Base-by-base conservation (phyloP, 805 yeast genomes). In the Candida mattraensis region DNA sequence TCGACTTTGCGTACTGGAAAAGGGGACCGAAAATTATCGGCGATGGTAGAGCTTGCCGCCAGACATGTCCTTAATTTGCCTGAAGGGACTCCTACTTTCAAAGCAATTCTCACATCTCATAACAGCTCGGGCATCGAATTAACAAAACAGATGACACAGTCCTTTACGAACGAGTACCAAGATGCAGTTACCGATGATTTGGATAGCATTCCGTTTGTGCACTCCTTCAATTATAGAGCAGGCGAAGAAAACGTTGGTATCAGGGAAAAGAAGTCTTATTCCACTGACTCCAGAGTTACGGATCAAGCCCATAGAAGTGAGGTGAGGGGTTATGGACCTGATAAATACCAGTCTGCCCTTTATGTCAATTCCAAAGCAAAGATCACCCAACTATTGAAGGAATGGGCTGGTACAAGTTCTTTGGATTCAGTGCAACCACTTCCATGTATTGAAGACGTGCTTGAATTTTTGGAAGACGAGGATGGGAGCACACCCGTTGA, bases 231-330 rank as follows among this genome's bases (percentile, higher is more conserved):
- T 58, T 79, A 86, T 53, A 71, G 94, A 51, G 94, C 96, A 0
- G 96, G 97, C 18, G 83, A 74, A 37, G 95, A 87, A 18, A 91
- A 91, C 54, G 63, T 67, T 24, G 98, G 98, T 34, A 74, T 91
- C 14, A 67, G 95, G 38, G 96, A 88, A 40, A 78, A 76, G 53
- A 91, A 91, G 64, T 77, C 79, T 37, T 76, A 79, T 35, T 86
- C 96, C 7, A 71, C 80, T 1, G 98, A 91, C 58, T 73, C 89
- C 0, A 75, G 98, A 55, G 80, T 89, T 22, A 80, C 80, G 30
- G 78, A 79, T 22, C 64, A 64, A n/a, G 60, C 56, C 9, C 96
- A 89, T 57, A 65, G 67, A 40, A 66, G 67, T 10, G 96, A 89
- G 56, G 89, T 89, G 8, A 74, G 66, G 7, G 97, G 97, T 3